Conservation (phyloP, 345 rosid genomes). For the Euclidium syriacum region DNA sequence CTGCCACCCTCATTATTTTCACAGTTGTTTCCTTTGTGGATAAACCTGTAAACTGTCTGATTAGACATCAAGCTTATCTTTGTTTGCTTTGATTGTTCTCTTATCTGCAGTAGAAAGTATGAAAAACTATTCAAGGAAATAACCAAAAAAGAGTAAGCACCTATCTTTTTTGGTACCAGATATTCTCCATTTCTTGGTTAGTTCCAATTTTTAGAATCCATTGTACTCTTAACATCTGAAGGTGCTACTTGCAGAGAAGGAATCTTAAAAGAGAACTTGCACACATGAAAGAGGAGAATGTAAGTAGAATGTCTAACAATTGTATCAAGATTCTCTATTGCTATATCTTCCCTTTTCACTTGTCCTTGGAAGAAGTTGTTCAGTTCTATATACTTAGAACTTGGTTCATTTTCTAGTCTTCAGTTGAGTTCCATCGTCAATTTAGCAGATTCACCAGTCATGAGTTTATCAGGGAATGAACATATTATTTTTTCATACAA, state of each 20-base stretch:
- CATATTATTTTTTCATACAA: constrained; percentile 1
- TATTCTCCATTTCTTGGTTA: no score
- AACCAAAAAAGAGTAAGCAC: no score
- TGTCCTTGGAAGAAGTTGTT: not conserved
- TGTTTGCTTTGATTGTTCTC: no score
- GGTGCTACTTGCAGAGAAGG: constrained; percentile 84
- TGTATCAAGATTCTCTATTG: constrained; percentile 8
- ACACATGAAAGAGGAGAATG: constrained; percentile 65
- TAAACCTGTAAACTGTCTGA: no score
- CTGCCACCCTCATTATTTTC: constrained; percentile 1
- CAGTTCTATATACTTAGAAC: not conserved
- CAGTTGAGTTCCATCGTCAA: not conserved
- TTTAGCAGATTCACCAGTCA: not conserved
- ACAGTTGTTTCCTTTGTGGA: no score
- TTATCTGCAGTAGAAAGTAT: no score
- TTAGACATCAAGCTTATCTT: no score
- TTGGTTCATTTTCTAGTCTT: not conserved
- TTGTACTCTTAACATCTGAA: no score
- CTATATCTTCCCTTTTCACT: constrained; percentile 5
- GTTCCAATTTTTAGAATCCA: no score
- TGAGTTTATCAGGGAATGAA: constrained; percentile 3
- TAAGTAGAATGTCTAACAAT: constrained; percentile 30
- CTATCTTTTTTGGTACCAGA: no score
- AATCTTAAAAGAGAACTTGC: constrained; percentile 86
- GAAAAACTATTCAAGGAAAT: no score